Base-by-base conservation (phyloP, 2,329 filamentous ascomycete genomes). In the Colletotrichum sp. region DNA sequence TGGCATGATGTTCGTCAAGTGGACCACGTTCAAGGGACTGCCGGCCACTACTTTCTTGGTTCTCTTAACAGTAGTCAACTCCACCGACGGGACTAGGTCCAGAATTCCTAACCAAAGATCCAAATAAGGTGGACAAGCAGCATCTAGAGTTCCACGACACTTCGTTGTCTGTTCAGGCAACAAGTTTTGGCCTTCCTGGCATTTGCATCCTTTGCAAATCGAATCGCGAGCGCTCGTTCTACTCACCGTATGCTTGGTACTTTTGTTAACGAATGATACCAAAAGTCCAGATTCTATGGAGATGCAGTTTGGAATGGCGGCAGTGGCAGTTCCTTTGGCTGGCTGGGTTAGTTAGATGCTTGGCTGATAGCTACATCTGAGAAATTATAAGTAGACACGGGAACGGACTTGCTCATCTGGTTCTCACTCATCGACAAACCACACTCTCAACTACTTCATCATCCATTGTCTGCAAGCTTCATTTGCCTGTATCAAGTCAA, bases 301-400 rank as follows among this genome's bases (percentile, higher is more conserved):
- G n/a, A 22, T 22, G 43, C 0, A 5, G 43, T 22, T 0, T 22
- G 3, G 6, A 13, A 0, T 48, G 43, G n/a, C 1, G 43, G 3
- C 0, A 18, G 8, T n/a, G 18, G 15, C 3, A 48, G n/a, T 48
- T 4, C 2, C 43, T 48, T 48, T 7, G n/a, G 8, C 43, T 6
- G 43, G 6, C 18, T 2, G 2, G n/a, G 6, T 8, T 3, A 9
- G 43, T 10, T 13, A 22, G 10, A 48, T 13, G 18, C 10, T 48
- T n/a, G 9, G n/a, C n/a, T 48, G 2, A 3, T 48, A 22, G 43
- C 43, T 48, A 48, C 10, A n/a, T 18, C 43, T 13, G 43, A 6
- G 1, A n/a, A 22, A 2, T 22, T 48, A 48, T 48, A 48, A 48
- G 43, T 22, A 22, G n/a, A 13, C 18, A 22, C 43, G 10, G n/a